Conservation (phyloP, 768 basidiomycete genomes). For the Termitomyces bulborhizus region DNA sequence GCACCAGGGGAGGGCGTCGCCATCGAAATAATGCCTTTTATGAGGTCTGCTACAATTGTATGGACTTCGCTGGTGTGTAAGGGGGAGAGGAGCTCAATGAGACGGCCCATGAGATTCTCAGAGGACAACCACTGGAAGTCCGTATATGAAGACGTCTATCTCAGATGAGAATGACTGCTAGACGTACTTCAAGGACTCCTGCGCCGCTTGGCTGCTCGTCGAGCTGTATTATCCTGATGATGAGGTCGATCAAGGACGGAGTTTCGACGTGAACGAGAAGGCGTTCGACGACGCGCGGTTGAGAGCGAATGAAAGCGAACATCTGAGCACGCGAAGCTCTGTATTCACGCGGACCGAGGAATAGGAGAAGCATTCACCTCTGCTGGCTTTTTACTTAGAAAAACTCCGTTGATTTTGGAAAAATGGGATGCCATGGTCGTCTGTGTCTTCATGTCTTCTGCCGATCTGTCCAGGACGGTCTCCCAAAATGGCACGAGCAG, state of each 20-base stretch:
- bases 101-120: slow-evolving; percentile 73
- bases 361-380: slow-evolving; percentile 57
- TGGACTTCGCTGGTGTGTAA: slow-evolving; percentile 70
- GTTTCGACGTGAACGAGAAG: slow-evolving; percentile 83
- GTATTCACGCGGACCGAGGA: slow-evolving; percentile 18
- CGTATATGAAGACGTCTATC: slow-evolving; percentile 7
- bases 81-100: slow-evolving; percentile 82
- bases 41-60: slow-evolving; percentile 80
- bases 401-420: slow-evolving; percentile 87
- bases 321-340: slow-evolving; percentile 51
- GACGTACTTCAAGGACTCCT: slow-evolving; percentile 83
- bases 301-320: slow-evolving; percentile 84
- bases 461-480: slow-evolving; percentile 68
- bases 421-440: slow-evolving; percentile 90
- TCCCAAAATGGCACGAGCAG: slow-evolving; percentile 91
- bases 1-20: slow-evolving; percentile 82
- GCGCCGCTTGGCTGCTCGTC: slow-evolving; percentile 78
- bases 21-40: slow-evolving; percentile 93
- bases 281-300: slow-evolving; percentile 76
- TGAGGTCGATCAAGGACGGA: slow-evolving; percentile 85
- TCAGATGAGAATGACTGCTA: slow-evolving; percentile 17
- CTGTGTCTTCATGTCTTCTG: slow-evolving; percentile 83
- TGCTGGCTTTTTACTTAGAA: slow-evolving; percentile 81
- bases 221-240: slow-evolving; percentile 85
- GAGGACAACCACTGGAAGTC: slow-evolving; percentile 75